Base-by-base conservation (phyloP, 2,329 filamentous ascomycete species). In the Clonostachys chloroleuca region DNA sequence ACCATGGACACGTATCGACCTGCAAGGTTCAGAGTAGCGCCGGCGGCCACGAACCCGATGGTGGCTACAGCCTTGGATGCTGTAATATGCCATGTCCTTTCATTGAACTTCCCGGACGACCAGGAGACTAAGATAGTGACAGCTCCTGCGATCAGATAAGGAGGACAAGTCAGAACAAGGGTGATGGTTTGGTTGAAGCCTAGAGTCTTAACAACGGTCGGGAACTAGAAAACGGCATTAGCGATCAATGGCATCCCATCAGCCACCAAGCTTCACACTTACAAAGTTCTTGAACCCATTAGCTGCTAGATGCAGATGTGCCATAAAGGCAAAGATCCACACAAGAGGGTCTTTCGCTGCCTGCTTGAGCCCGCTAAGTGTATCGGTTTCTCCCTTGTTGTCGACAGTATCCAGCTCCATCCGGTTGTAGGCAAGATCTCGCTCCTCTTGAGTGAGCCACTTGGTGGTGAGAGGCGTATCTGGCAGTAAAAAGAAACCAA, bases 281-380 rank as follows among this genome's bases (percentile, higher is more conserved):
- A 69, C 68, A 56, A 64, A 59, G 49, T 59, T 71, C 56, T 74
- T 68, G 56, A 71, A 71, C 2, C 67, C 67, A 42, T 72, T 71
- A 16, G 72, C 72, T 5, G 69, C 69, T 37, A 75, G 58, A 55
- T 77, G 73, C 61, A 75, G 69, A 52, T 76, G 74, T 45, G 73
- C 69, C 72, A 76, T 75, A 43, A 72, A 57, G 14, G 66, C 67
- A 46, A 76, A 70, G 8, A 77, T 55, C 64, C 72, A 76, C 7
- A 74, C 59, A 45, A 68, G 63, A 9, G 64, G 65, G 46, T 75
- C 72, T 14, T 57, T 58, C n/a, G 61, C 56, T 8, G 69, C 70
- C 40, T 66, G 59, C 53, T 67, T 51, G 16, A 62, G 51, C 17
- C 60, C 59, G 4, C 54, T 46, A 51, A 46, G 50, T 6, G 51